A percentile compares a stretch with the other conserved stretches of the same genome.
These are phyloP conservation scores for Persicaria tinctoria DNA, from an alignment of 148 eudicot genomes.

Conservation along the genomic window DNA sequence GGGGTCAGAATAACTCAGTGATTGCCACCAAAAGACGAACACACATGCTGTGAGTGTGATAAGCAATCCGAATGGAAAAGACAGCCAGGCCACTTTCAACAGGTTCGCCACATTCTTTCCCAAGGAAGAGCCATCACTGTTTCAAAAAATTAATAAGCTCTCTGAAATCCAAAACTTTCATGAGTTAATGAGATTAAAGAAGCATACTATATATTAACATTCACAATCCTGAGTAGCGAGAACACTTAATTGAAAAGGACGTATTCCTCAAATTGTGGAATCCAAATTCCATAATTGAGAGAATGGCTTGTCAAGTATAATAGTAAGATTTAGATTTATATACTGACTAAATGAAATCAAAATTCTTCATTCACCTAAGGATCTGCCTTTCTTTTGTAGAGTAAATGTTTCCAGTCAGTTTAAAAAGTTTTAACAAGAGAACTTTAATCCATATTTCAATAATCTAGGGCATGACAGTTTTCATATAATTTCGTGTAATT, in stretches of 20 bases:
- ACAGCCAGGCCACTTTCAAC: constrained; percentile 84
- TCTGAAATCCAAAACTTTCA: not conserved
- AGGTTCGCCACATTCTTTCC: constrained; percentile 55
- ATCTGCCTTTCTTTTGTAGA: not conserved
- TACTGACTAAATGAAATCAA: not conserved
- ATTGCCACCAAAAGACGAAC: constrained; percentile 88
- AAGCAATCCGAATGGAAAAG: constrained; percentile 69
- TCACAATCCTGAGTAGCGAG: not conserved
- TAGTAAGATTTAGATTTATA: not conserved
- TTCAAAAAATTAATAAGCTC: constrained; percentile 11
- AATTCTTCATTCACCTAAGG: not conserved
- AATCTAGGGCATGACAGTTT: not conserved
- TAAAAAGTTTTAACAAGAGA: too few relatives aligned
- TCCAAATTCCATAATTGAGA: not conserved
- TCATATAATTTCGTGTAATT: not conserved
- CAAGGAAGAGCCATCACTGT: constrained; percentile 54
- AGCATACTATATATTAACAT: not conserved
- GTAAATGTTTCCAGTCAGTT: not conserved
- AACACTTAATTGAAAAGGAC: not conserved
- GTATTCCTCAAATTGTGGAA: not conserved
- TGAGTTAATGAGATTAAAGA: not conserved
- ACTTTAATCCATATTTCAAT: too few relatives aligned
- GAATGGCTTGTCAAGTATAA: not conserved
- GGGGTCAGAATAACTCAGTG: constrained; percentile 57
- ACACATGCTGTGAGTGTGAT: constrained; percentile 52